phyloP scores from a whole-genome alignment of 208 protist species.

The Herpetomonas tarakana region DNA sequence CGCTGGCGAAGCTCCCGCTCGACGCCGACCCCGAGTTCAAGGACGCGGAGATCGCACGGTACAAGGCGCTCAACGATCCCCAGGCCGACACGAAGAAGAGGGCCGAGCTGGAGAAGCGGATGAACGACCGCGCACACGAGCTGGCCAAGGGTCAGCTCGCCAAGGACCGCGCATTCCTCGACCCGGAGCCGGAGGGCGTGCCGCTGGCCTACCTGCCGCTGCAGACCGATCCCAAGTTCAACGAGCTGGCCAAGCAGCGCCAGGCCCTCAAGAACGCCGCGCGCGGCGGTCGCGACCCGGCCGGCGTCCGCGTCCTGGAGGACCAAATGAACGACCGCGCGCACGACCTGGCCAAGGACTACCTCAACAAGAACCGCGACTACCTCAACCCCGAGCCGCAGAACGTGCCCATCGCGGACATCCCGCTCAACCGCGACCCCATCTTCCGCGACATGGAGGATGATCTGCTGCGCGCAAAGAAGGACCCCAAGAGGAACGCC shows the following conservation, averaged over 20 bases:
- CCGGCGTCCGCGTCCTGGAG: constrained; percentile 46
- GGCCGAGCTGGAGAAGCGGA: constrained; percentile 40
- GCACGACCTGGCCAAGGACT: constrained; percentile 51
- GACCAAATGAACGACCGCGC: constrained; percentile 78
- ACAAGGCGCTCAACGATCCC: constrained; percentile 52
- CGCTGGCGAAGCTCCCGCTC: constrained; percentile 62
- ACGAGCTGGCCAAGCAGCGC: constrained; percentile 64
- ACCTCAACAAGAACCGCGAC: constrained; percentile 61
- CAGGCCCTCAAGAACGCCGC: constrained; percentile 54
- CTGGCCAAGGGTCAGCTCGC: constrained; percentile 46
- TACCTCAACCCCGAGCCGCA: constrained; percentile 66
- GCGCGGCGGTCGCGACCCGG: constrained; percentile 26
- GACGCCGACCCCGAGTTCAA: constrained; percentile 77
- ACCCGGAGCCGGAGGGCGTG: constrained; percentile 82
- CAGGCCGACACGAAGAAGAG: constrained; percentile 30
- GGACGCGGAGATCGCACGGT: constrained; percentile 64
- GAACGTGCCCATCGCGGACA: constrained; percentile 53
- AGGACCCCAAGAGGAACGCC: constrained; percentile 50
- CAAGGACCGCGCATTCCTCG: constrained; percentile 63
- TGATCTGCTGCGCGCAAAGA: constrained; percentile 56
- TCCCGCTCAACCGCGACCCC: constrained; percentile 71
- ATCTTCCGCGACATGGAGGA: constrained; percentile 75
- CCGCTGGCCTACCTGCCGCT: constrained; percentile 60
- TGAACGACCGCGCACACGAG: constrained; percentile 59
- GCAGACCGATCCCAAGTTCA: constrained; percentile 53